phyloP scores from a whole-genome alignment of 257 asterid genomes.

The Catharanthus roseus region DNA sequence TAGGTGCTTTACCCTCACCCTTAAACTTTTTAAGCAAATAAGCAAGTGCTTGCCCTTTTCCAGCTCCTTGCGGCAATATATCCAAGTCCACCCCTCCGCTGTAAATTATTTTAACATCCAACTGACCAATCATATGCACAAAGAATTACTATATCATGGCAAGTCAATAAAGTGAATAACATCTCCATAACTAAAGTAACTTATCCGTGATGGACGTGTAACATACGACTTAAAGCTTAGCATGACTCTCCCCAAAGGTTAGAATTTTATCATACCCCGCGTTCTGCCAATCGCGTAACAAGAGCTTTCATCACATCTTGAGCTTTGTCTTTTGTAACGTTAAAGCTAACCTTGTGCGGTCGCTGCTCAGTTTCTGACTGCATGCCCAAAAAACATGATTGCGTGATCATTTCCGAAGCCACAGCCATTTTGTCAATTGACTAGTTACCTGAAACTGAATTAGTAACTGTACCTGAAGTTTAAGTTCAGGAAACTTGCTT shows the following conservation, averaged over 20 bases:
- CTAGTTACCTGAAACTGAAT: slow-evolving; percentile 11
- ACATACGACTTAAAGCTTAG: background rate
- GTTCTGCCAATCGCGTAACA: slow-evolving; percentile 44
- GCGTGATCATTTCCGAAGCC: slow-evolving; percentile 17
- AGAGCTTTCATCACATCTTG: slow-evolving; percentile 55
- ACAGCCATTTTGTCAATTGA: background rate
- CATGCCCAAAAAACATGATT: slow-evolving; percentile 26
- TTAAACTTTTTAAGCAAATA: slow-evolving; percentile 76
- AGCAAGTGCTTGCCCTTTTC: slow-evolving; percentile 99
- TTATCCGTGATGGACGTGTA: background rate
- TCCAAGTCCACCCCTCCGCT: slow-evolving; percentile 99
- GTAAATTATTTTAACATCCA: slow-evolving; percentile 92
- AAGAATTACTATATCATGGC: slow-evolving; percentile 5
- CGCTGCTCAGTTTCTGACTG: slow-evolving; percentile 98
- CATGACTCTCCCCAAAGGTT: background rate
- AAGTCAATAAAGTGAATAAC: background rate
- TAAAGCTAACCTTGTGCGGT: slow-evolving; percentile 91
- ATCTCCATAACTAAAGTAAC: background rate
- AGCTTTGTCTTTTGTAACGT: slow-evolving; percentile 75
- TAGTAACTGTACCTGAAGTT: slow-evolving; percentile 60
- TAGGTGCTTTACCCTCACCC: slow-evolving; percentile 58
- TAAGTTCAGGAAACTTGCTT: slow-evolving; percentile 64
- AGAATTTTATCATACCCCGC: slow-evolving; percentile 63
- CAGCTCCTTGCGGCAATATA: slow-evolving; percentile 95
- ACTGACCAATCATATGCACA: slow-evolving; percentile 42